phyloP scores from a whole-genome alignment of 257 asterid genomes.

The Solanum clarkiae region DNA sequence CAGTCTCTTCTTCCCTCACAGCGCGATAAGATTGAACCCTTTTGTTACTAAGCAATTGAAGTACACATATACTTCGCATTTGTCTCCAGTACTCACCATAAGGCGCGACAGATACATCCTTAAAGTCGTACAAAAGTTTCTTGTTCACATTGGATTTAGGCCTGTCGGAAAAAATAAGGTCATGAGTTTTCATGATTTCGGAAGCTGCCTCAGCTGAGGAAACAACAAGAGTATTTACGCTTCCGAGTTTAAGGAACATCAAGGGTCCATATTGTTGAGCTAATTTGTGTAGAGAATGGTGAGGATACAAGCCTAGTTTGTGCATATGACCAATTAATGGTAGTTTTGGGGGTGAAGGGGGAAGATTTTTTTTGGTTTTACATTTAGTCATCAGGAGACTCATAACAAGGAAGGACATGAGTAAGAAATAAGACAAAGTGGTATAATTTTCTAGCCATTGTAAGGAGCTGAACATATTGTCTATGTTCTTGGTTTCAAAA shows the following conservation, averaged over 20 bases:
- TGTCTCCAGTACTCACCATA: slow-evolving; percentile 46
- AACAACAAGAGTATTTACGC: slow-evolving; percentile 16
- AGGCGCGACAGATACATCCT: slow-evolving; percentile 19
- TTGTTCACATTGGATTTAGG: slow-evolving; percentile 15
- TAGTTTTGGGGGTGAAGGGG: slow-evolving; percentile 34
- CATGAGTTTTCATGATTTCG: slow-evolving; percentile 36
- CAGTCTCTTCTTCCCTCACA: slow-evolving; percentile 31
- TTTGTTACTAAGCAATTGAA: slow-evolving; percentile 30
- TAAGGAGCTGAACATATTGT: neutral
- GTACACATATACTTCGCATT: slow-evolving; percentile 24
- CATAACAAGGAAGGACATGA: slow-evolving; percentile 1
- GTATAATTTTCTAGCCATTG: neutral
- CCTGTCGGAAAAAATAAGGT: slow-evolving; percentile 23
- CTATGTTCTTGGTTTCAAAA: neutral
- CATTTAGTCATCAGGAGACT: neutral
- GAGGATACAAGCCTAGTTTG: slow-evolving; percentile 29
- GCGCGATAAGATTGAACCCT: slow-evolving; percentile 22
- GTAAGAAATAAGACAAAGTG: neutral
- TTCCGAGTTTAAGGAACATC: slow-evolving; percentile 37
- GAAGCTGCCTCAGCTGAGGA: slow-evolving; percentile 36
- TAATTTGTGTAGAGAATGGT: slow-evolving; percentile 23
- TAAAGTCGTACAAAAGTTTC: slow-evolving; percentile 3
- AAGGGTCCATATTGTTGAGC: slow-evolving; percentile 24
- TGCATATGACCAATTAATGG: slow-evolving; percentile 37
- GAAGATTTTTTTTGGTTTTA: neutral